Evolutionary conservation across 2,329 filamentous ascomycete species (phyloP).

Genomic region (Alternaria novae-zelandiae): DNA sequence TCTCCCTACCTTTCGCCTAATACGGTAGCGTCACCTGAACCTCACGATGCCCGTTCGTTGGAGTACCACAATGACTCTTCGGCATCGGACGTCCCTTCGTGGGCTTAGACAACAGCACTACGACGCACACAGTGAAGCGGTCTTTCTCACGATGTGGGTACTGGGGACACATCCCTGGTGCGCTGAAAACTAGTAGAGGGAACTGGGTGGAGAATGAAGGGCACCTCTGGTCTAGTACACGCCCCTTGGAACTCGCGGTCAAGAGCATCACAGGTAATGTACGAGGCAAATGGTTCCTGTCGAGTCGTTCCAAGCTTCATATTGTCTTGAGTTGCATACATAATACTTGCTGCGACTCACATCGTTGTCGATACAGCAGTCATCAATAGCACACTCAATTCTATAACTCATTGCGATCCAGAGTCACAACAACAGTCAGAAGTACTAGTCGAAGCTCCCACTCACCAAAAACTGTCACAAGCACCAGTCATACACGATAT

Average conservation of each 20-base stretch:
- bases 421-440: no score
- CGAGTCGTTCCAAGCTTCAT: not conserved
- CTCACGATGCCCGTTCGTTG: not conserved
- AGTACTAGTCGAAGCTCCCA: no score
- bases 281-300: not conserved
- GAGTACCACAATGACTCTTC: not conserved
- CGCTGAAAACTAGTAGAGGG: not conserved
- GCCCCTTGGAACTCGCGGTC: not conserved
- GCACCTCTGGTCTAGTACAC: not conserved
- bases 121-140: conserved; percentile 5
- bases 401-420: no score
- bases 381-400: no score
- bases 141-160: not conserved
- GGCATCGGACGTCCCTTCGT: not conserved
- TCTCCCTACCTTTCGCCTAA: not conserved
- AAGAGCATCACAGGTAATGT: not conserved
- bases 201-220: not conserved
- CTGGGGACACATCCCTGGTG: not conserved
- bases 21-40: not conserved
- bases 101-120: not conserved
- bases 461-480: no score
- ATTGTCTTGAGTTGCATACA: no score
- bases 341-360: no score
- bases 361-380: no score
- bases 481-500: no score